These are phyloP conservation scores for Yueomyces sp. DNA, from an alignment of 805 yeast species.

Conservation along the genomic window DNA sequence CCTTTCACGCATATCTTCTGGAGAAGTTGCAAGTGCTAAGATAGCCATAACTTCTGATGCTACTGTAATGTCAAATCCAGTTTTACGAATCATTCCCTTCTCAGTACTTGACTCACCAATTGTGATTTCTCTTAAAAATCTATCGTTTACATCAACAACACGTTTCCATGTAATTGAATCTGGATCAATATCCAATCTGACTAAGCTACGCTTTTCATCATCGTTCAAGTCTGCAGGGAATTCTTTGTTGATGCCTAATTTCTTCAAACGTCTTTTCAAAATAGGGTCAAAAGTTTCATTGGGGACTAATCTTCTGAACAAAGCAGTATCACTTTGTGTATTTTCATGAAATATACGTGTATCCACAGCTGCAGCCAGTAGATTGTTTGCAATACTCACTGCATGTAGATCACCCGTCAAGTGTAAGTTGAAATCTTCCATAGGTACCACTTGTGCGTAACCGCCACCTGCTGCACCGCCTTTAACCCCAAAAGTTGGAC, in stretches of 20 bases:
- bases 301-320: constrained; percentile 66
- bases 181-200: constrained; percentile 64
- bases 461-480: constrained; percentile 94
- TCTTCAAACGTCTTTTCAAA: constrained; percentile 52
- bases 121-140: constrained; percentile 66
- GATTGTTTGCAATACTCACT: constrained; percentile 67
- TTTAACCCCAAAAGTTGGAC: constrained; percentile 78
- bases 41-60: constrained; percentile 84
- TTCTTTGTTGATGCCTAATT: constrained; percentile 56
- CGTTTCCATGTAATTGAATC: constrained; percentile 71
- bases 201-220: constrained; percentile 54
- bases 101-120: constrained; percentile 76
- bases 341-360: constrained; percentile 76
- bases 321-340: constrained; percentile 59
- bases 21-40: constrained; percentile 56
- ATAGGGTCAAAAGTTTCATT: constrained; percentile 51
- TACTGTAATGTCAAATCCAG: constrained; percentile 76
- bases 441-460: constrained; percentile 74
- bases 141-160: constrained; percentile 75
- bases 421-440: constrained; percentile 82
- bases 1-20: constrained; percentile 60
- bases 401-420: constrained; percentile 82
- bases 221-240: constrained; percentile 60
- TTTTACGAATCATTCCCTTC: constrained; percentile 53
- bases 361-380: constrained; percentile 76